Evolutionary conservation across 495 filamentous ascomycete genomes (phyloP).

Genomic region (Endocarpon pusillum): DNA sequence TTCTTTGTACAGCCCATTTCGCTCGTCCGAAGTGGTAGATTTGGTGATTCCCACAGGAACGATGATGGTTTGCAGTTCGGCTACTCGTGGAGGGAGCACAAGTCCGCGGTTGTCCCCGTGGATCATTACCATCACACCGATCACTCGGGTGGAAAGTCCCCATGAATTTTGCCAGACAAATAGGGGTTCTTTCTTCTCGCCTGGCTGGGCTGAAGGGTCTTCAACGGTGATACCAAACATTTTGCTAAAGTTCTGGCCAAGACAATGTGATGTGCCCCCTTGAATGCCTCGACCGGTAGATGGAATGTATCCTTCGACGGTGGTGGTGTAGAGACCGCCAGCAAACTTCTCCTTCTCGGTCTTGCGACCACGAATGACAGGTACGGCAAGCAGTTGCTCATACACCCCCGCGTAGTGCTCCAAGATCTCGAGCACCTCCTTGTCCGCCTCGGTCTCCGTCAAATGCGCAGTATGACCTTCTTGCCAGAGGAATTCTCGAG

Average conservation of each 20-base stretch:
- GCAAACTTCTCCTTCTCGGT: constrained; percentile 90
- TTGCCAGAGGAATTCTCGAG: constrained; percentile 94
- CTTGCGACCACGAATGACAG: constrained; percentile 80
- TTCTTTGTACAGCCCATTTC: constrained; percentile 49
- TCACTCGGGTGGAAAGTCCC: constrained; percentile 88
- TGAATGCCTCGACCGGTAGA: constrained; percentile 92
- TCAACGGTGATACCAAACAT: constrained; percentile 98
- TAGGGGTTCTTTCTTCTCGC: constrained; percentile 49
- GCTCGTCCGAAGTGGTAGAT: constrained; percentile 64
- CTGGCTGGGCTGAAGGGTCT: constrained; percentile 63
- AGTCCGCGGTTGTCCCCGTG: constrained; percentile 90
- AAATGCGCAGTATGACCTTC: constrained; percentile 95
- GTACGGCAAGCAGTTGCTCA: constrained; percentile 82
- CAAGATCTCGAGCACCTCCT: constrained; percentile 85
- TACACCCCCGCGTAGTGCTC: constrained; percentile 83
- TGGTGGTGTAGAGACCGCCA: constrained; percentile 87
- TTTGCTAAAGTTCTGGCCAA: constrained; percentile 93
- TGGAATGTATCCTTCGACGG: constrained; percentile 88
- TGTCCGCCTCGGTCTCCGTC: constrained; percentile 53
- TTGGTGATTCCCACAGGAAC: constrained; percentile 89
- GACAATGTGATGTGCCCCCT: constrained; percentile 81
- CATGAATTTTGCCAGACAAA: constrained; percentile 97
- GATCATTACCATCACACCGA: constrained; percentile 96
- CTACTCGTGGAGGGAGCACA: constrained; percentile 77
- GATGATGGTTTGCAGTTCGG: constrained; percentile 68